Base-by-base conservation (phyloP, 169 alveolate species). In the Plasmodium coatneyi region DNA sequence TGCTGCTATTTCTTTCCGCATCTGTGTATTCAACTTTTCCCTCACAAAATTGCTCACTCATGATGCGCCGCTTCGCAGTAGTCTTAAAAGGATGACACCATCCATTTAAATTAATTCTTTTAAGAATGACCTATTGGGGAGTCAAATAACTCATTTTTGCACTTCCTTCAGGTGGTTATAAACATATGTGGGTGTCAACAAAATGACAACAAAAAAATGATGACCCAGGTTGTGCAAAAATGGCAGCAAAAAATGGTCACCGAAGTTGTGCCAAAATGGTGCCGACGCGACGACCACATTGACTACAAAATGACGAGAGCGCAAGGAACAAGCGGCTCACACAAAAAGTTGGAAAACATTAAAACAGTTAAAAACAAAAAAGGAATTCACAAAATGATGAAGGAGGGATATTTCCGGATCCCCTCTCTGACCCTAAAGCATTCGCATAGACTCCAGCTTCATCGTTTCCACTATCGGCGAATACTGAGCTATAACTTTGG, bases 401-500 rank as follows among this genome's bases (percentile, higher is more conserved):
- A 80, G 25, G 19, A 30, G 46, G 86, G 25, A 43, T 3, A 4
- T 9, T 30, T 10, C 78, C 2, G 19, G 74, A 79, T 5, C n/a
- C 4, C 36, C 2, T 25, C 36, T 25, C n/a, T 66, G 28, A 28
- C 36, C 30, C 66, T 86, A 86, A 32, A 86, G 7, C 84, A 74
- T 72, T 46, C 80, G 49, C 93, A 86, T 14, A 16, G 86, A 3
- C 71, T 86, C 84, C 10, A 86, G 43, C 71, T 86, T 86, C 78
- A 86, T 52, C 0, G 93, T 86, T 74, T 86, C 93, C 14, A 86
- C 86, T 74, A 86, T 30, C 14, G 93, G 93, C 7, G 93, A 86
- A 78, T 95, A 95, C 82, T 95, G 96, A 46, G 97, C 95, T 82
- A 96, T 94, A 60, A 96, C 93, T 16, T 71, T 95, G 56, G 96